phyloP scores from a whole-genome alignment of 2,329 filamentous ascomycete species.

The Blumeria graminis region DNA sequence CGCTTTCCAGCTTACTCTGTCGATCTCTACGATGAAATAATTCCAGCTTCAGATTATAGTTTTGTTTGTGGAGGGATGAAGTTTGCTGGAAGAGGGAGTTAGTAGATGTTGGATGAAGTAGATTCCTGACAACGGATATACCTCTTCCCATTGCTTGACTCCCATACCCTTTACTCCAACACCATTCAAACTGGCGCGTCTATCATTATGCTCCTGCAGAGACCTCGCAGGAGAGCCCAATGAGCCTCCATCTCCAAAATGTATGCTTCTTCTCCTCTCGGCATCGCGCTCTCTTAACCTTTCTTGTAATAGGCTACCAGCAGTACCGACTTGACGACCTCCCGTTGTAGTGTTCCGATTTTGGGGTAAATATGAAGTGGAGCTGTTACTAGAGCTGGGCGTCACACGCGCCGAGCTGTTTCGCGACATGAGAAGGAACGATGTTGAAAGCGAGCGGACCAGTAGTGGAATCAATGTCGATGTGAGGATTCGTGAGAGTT shows the following conservation, averaged over 20 bases:
- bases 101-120: background rate
- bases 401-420: constrained; percentile 4
- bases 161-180: constrained; percentile 25
- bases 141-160: constrained; percentile 43
- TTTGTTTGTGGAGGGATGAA: constrained; percentile 47
- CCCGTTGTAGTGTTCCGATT: background rate
- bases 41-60: constrained; percentile 54
- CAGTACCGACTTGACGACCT: constrained; percentile 2
- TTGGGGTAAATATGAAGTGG: constrained; percentile 4
- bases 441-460: too few species aligned
- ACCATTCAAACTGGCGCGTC: constrained; percentile 12
- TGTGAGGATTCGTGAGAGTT: too few species aligned
- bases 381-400: constrained; percentile 5
- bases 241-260: constrained; percentile 7
- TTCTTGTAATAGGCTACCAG: constrained; percentile 14
- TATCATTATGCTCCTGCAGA: constrained; percentile 8
- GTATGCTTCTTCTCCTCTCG: constrained; percentile 11
- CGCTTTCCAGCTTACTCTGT: constrained; percentile 32
- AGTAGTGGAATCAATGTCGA: too few species aligned
- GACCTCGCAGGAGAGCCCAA: constrained; percentile 13
- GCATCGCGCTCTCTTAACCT: constrained; percentile 15
- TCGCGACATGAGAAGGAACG: background rate
- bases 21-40: constrained; percentile 43
- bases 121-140: constrained; percentile 14
- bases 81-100: constrained; percentile 24